Evolutionary conservation across 805 yeast genomes (phyloP), one percentile per base, ranked within the genome.

Genomic region (Brettanomyces custersianus): DNA sequence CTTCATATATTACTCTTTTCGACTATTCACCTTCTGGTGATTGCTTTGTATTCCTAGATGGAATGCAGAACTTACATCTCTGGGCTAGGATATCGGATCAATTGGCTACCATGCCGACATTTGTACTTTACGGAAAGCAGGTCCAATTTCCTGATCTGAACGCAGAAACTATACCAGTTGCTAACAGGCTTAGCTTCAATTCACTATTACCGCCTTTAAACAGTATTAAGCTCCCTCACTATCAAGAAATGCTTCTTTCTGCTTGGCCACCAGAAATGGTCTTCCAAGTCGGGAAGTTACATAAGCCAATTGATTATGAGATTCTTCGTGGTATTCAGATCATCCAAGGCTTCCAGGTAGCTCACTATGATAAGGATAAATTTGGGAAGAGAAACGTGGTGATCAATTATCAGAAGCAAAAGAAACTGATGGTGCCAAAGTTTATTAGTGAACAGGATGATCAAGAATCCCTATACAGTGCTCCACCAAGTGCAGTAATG

Each of bases 191-290:
- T 2, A 29, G 46, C 3, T 53, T 67, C 4, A 77, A 80, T 41
- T 65, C 66, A 27, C 56, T 59, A 6, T 59, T 65, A 11, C 35
- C 35, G 10, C 87, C 96, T 0, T 64, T 90, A 38, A 79, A 77
- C 33, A 52, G 74, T 2, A 65, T 92, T 2, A 96, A 96, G 8
- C 62, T 92, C 72, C 97, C 98, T 0, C 85, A 78, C 48, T 92
- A 86, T 55, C 75, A 75, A 37, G 83, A 80, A 29, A 70, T 70
- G 37, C 66, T 92, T 13, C 63, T 88, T 7, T 86, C 96, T 0
- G 79, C 84, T 11, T 90, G 88, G 86, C 81, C 90, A 0, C 51
- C 67, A 1, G 77, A 79, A 28, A 55, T 68, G 41, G 63, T 74
- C 5, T 85, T 83, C 51, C 68, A 72, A 33, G 70, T 58, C 39